Conservation (phyloP, 371 early-diverging fungal species). For the Capillidium heterosporum region DNA sequence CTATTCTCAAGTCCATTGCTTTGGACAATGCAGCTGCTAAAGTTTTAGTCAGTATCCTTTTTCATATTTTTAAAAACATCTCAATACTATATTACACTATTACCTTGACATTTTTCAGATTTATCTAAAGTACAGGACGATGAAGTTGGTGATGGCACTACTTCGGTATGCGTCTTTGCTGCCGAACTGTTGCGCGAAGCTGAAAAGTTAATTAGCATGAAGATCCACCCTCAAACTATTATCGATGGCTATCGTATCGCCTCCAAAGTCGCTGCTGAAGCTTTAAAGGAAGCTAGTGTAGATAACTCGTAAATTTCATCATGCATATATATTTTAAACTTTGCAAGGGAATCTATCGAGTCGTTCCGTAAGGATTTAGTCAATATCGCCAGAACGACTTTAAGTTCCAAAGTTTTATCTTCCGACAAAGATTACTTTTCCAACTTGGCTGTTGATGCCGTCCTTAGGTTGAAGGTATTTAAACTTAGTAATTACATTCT, state of each 20-base stretch:
- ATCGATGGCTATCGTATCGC: slow-evolving; percentile 95
- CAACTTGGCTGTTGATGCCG: slow-evolving; percentile 94
- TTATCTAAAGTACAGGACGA: slow-evolving; percentile 98
- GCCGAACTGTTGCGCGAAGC: slow-evolving; percentile 95
- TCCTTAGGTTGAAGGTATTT: slow-evolving; percentile 60
- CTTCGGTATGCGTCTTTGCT: slow-evolving; percentile 96
- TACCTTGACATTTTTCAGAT: slow-evolving; percentile 16
- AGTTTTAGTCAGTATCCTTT: slow-evolving; percentile 73
- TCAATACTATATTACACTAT: not conserved
- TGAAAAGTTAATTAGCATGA: slow-evolving; percentile 78
- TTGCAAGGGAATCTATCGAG: slow-evolving; percentile 27
- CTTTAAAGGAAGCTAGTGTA: slow-evolving; percentile 68
- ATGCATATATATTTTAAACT: not conserved
- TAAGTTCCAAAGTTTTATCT: slow-evolving; percentile 94
- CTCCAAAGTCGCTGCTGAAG: slow-evolving; percentile 64
- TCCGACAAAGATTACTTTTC: slow-evolving; percentile 95
- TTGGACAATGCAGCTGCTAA: slow-evolving; percentile 98
- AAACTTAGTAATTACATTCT: not conserved
- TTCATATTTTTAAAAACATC: not conserved
- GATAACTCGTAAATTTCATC: slow-evolving; percentile 35
- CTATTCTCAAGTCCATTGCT: slow-evolving; percentile 95
- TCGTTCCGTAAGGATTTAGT: slow-evolving; percentile 73
- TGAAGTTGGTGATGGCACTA: slow-evolving; percentile 99
- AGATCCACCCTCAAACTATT: slow-evolving; percentile 97
- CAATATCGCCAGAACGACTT: slow-evolving; percentile 96